A percentile compares a stretch with the other conserved stretches of the same genome.
Conservation (phyloP, 2,329 filamentous ascomycete species). For the Nemania serpens region DNA sequence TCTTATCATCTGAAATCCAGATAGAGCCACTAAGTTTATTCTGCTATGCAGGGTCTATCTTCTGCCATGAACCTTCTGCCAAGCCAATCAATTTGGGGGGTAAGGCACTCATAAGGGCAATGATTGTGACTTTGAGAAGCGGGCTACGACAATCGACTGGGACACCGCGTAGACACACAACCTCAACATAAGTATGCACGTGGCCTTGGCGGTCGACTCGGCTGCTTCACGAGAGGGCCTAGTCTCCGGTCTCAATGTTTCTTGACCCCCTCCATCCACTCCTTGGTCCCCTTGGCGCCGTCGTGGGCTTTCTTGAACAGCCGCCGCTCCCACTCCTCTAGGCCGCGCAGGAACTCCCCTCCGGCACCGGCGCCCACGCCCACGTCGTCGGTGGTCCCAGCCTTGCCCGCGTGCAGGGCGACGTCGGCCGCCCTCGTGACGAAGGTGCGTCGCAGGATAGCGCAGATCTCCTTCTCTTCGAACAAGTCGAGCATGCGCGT, state of each 20-base stretch:
- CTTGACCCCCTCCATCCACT: conserved; percentile 70
- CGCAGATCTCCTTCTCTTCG: conserved; percentile 77
- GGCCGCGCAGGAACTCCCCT: conserved; percentile 81
- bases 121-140: no score
- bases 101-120: no score
- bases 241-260: conserved; percentile 38
- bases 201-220: no score
- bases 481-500: conserved; percentile 88
- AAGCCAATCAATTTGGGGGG: no score
- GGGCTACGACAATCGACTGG: no score
- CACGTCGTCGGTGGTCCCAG: conserved; percentile 66
- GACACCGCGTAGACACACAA: no score
- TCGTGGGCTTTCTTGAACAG: conserved; percentile 77
- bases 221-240: no score
- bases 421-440: conserved; percentile 81
- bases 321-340: conserved; percentile 88
- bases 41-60: no score
- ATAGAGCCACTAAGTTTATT: no score
- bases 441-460: conserved; percentile 78
- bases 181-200: no score
- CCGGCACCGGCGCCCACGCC: conserved; percentile 60
- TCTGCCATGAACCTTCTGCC: no score
- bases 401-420: conserved; percentile 86
- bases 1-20: no score
- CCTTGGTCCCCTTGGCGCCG: conserved; percentile 69